Base-by-base conservation (phyloP, 441 rosid genomes). In the Mallotus repandus region DNA sequence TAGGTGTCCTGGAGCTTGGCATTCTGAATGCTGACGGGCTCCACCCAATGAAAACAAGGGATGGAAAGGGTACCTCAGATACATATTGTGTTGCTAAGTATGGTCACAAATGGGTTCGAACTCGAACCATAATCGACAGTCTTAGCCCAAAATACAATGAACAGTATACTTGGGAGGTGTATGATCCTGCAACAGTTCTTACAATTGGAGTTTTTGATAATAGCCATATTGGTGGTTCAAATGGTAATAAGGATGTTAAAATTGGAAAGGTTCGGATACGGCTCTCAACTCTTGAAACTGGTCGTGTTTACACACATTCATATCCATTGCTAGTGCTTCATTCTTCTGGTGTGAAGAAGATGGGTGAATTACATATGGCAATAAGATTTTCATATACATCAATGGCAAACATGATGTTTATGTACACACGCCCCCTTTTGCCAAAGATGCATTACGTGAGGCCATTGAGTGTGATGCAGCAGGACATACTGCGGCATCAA, bases 151-250 rank as follows among this genome's bases (percentile, higher is more conserved):
- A 84, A 77, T 91, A 88, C 84, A 96, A 96, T 9, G 99, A 93
- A 84, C 99, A 96, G 81, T 90, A 96, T 80, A 86, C 92, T 1
- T 96, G 99, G 99, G 99, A 96, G 87, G 99, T 96, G 55, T 88
- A 81, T 71, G 99, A 96, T 81, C 87, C 92, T 32, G 95, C 98
- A 22, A 96, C 99, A 0, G 94, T 96, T 18, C 88, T 96, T 9
- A 87, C 92, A 2, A 82, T 96, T 15, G 98, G 97, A 7, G 97
- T 90, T 49, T 96, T 96, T 45, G 97, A 96, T 75, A 91, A 88
- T 80, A 77, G 82, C 69, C 98, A 90, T 61, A 83, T 88, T 35
- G 88, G 79, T 41, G 81, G 83, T 62, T 71, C 89, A 45, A 79
- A 77, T 70, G 84, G 86, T 45, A 80, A 71, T 63, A 85, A 41